Conservation (phyloP, 768 basidiomycete genomes). For the Daedaleopsis sinensis region DNA sequence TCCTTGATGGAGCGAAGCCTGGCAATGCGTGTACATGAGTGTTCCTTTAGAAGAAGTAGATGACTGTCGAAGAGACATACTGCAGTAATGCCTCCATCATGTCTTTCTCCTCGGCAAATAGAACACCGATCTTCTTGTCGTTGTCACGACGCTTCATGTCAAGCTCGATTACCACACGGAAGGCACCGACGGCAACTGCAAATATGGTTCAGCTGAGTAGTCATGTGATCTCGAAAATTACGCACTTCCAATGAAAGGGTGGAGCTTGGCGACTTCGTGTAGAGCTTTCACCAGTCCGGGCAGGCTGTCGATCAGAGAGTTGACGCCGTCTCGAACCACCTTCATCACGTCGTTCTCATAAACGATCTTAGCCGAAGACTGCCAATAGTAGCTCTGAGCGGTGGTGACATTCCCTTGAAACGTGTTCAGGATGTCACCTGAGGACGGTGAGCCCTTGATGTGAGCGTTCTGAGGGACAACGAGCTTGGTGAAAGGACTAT, state of each 20-base stretch:
- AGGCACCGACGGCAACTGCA: slow-evolving; percentile 51
- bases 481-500: background rate
- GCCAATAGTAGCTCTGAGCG: background rate
- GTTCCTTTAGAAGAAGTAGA: background rate
- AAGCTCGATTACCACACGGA: slow-evolving; percentile 50
- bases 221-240: background rate
- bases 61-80: slow-evolving; percentile 32
- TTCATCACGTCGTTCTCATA: slow-evolving; percentile 19
- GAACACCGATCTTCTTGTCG: slow-evolving; percentile 48
- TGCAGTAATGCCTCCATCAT: slow-evolving; percentile 51
- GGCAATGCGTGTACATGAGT: background rate
- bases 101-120: slow-evolving; percentile 55
- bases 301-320: slow-evolving; percentile 20
- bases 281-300: slow-evolving; percentile 25
- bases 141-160: slow-evolving; percentile 54
- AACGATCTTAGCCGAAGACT: background rate
- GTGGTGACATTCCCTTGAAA: slow-evolving; percentile 2
- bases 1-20: slow-evolving; percentile 40
- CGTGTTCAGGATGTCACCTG: slow-evolving; percentile 1
- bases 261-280: slow-evolving; percentile 29
- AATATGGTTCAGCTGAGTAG: background rate
- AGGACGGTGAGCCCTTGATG: background rate
- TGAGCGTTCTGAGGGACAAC: background rate
- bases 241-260: slow-evolving; percentile 28
- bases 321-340: slow-evolving; percentile 20